Percentiles rank a stretch among this genome's conserved stretches.
These are phyloP conservation scores for Parachlorella kessleri DNA, from an alignment of 139 green algal species.

Conservation along the genomic window DNA sequence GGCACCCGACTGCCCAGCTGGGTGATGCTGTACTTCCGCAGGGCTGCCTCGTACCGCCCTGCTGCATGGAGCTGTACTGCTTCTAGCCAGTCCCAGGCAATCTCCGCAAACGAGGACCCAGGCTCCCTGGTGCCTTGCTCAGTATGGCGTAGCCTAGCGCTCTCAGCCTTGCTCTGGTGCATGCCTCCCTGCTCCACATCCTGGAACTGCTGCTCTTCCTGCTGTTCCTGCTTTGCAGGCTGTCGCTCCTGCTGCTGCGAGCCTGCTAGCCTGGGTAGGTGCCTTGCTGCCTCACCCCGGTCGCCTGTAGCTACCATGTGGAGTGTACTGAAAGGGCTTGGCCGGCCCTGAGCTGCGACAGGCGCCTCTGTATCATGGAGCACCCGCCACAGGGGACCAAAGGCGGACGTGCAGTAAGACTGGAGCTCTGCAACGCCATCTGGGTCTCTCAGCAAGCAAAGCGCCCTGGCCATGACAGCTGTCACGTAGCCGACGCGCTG, in stretches of 20 bases:
- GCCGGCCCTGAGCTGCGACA: neutral
- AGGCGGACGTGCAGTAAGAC: conserved; percentile 12
- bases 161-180: too few species aligned
- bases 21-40: conserved; percentile 13
- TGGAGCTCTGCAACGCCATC: conserved; percentile 25
- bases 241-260: neutral
- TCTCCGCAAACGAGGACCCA: too few species aligned
- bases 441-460: conserved; percentile 13
- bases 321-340: too few species aligned
- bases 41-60: conserved; percentile 47
- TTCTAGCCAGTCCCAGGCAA: conserved; percentile 42
- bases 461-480: neutral
- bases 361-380: neutral
- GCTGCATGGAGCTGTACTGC: conserved; percentile 43
- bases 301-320: neutral
- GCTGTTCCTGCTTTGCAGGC: neutral
- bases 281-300: neutral
- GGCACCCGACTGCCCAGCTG: neutral
- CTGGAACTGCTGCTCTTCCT: too few species aligned
- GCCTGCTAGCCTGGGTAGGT: neutral
- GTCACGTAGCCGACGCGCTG: neutral
- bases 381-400: neutral
- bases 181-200: too few species aligned
- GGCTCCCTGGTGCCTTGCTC: too few species aligned
- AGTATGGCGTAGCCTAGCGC: too few species aligned